Evolutionary conservation across 2,329 filamentous ascomycete species (phyloP), one percentile per base, ranked within the genome.

Genomic region (Cladosporium phlei): DNA sequence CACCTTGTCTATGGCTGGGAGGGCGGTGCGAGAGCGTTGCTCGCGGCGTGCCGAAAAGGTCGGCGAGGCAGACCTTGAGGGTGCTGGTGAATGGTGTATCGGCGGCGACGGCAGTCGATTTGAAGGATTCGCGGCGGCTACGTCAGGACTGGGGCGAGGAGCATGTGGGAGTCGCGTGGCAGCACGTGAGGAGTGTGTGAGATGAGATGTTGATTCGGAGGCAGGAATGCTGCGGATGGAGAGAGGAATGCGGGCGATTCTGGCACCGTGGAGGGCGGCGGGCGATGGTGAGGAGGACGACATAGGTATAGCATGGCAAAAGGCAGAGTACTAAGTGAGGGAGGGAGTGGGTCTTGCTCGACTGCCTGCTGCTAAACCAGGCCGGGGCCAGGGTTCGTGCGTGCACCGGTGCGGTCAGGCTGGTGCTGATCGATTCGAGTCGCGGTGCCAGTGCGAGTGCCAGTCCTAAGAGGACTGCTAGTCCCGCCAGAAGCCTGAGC

Each of bases 1-100:
- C 61, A 63, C 58, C 39, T 56, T 63, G 58, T 34, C 59, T 47
- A 37, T 24, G 24, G 45, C 22, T 16, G 38, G 35, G 27, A 28
- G 38, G 37, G 42, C 42, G 32, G 32, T 29, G 42, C 42, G 32
- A 45, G 42, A 22, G 42, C 33, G 32, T 16, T 21, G 42, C 42
- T 45, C 42, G 42, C 42, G 16, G 39, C n/a, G n/a, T n/a, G n/a
- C 34, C 28, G 28, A 43, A 14, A 27, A n/a, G 9, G 10, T n/a
- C 29, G 21, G 21, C 29, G 39, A 9, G 38, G 24, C n/a, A 8
- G 19, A 16, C 19, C n/a, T n/a, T 12, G 12, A 5, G 14, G 29
- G 28, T 20, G 42, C 25, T 37, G 32, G 19, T n/a, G n/a, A n/a
- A n/a, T n/a, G n/a, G n/a, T n/a, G n/a, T n/a, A n/a, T n/a, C 12